A percentile compares a stretch with the other conserved stretches of the same genome.
phyloP scores from a whole-genome alignment of 1,284 basidiomycete genomes.

The Ceratobasidium sp. region DNA sequence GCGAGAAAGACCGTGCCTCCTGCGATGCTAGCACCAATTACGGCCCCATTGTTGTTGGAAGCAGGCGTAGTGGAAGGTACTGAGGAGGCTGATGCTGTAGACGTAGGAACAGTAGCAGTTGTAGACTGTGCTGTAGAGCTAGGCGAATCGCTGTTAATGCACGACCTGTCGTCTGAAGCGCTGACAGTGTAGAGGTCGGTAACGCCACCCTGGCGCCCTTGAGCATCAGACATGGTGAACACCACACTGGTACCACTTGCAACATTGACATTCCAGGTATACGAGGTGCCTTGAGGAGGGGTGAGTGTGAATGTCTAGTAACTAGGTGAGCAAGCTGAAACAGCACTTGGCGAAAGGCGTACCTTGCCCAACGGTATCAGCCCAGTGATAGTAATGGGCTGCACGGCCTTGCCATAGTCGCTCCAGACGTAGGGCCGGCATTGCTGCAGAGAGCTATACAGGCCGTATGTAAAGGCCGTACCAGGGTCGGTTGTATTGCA shows the following conservation, averaged over 20 bases:
- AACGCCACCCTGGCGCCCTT: constrained; percentile 50
- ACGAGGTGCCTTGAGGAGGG: constrained; percentile 56
- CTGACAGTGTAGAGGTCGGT: constrained; percentile 51
- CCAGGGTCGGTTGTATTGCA: constrained; percentile 56
- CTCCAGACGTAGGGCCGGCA: constrained; percentile 65
- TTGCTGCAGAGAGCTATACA: constrained; percentile 63
- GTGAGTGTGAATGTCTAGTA: constrained; percentile 46
- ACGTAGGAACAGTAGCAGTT: constrained; percentile 42
- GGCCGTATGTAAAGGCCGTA: constrained; percentile 51
- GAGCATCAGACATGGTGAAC: constrained; percentile 66
- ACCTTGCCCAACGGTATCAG: constrained; percentile 67
- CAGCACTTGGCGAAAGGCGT: constrained; percentile 46
- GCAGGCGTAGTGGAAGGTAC: constrained; percentile 45
- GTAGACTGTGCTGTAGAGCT: constrained; percentile 53
- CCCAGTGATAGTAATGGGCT: constrained; percentile 65
- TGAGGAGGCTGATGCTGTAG: constrained; percentile 40
- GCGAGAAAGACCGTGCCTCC: constrained; percentile 62
- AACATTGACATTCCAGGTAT: constrained; percentile 64
- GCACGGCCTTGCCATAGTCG: constrained; percentile 57
- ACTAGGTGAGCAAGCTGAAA: background rate
- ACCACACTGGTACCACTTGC: constrained; percentile 64
- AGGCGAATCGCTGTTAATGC: constrained; percentile 61
- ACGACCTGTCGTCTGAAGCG: constrained; percentile 58
- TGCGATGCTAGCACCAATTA: constrained; percentile 65
- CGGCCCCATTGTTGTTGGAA: constrained; percentile 49